Evolutionary conservation across 192 early-diverging fungal genomes (phyloP).

Genomic region (Linnemannia exigua): DNA sequence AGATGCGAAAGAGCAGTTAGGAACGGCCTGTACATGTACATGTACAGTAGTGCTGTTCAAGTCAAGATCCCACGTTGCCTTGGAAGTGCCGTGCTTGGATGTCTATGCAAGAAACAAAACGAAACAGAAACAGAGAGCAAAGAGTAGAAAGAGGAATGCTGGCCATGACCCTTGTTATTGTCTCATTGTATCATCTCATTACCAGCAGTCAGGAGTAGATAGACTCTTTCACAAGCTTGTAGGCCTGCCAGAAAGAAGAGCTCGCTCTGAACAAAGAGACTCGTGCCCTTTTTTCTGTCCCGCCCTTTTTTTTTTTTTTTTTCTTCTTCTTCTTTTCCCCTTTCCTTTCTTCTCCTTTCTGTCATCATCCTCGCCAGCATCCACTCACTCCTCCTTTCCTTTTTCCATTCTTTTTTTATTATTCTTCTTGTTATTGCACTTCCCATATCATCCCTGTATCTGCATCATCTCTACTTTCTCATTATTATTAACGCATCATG

Average conservation of each 20-base stretch:
- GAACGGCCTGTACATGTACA: too few relatives aligned
- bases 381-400: slow-evolving; percentile 5
- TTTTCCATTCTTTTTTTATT: neutral
- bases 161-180: neutral
- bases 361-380: neutral
- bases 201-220: too few relatives aligned
- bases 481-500: slow-evolving; percentile 66
- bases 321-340: neutral
- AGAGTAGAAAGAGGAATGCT: neutral
- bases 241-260: too few relatives aligned
- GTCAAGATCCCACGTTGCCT: neutral
- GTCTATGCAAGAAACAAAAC: neutral
- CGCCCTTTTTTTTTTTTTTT: slow-evolving; percentile 2
- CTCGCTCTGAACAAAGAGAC: too few relatives aligned
- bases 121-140: neutral
- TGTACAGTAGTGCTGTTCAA: too few relatives aligned
- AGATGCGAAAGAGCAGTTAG: too few relatives aligned
- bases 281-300: too few relatives aligned
- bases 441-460: neutral
- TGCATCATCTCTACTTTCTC: neutral
- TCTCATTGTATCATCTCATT: too few relatives aligned
- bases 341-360: neutral
- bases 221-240: too few relatives aligned
- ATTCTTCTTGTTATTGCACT: neutral
- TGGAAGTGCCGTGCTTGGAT: neutral